A percentile compares a stretch with the other conserved stretches of the same genome.
phyloP scores from a whole-genome alignment of 371 early-diverging fungal species.

The Catenaria anguillulae region DNA sequence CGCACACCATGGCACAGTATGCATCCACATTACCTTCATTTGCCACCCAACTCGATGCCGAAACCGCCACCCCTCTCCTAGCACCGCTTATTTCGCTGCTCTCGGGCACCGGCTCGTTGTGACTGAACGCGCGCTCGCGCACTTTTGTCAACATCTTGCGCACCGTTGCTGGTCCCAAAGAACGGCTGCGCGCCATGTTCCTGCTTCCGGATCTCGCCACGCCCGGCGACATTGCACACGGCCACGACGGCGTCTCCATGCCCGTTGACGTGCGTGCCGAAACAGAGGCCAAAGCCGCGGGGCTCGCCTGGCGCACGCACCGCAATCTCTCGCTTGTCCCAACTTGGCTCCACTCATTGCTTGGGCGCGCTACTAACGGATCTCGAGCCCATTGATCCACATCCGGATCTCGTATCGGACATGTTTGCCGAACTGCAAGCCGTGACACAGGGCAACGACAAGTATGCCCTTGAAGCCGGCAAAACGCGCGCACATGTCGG shows the following conservation, averaged over 20 bases:
- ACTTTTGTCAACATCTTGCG: neutral
- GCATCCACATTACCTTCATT: neutral
- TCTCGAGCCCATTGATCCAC: neutral
- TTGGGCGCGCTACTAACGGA: neutral
- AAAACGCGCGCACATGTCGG: no score
- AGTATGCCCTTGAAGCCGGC: no score
- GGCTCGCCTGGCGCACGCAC: neutral
- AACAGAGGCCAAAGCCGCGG: neutral
- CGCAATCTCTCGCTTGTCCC: no score
- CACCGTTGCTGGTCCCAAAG: neutral
- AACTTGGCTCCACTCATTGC: no score
- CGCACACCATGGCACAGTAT: neutral
- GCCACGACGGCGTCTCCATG: neutral
- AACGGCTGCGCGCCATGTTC: neutral
- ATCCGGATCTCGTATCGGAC: neutral
- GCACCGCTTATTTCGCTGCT: neutral
- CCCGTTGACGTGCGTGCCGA: neutral
- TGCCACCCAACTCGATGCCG: neutral
- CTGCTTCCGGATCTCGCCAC: neutral
- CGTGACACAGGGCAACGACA: no score
- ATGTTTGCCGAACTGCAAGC: neutral
- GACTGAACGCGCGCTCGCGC: neutral
- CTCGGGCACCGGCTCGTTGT: neutral
- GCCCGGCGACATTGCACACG: no score
- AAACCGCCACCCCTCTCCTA: neutral